Base-by-base conservation (phyloP, 2,329 filamentous ascomycete genomes). In the Xylariomycetidae sp. region DNA sequence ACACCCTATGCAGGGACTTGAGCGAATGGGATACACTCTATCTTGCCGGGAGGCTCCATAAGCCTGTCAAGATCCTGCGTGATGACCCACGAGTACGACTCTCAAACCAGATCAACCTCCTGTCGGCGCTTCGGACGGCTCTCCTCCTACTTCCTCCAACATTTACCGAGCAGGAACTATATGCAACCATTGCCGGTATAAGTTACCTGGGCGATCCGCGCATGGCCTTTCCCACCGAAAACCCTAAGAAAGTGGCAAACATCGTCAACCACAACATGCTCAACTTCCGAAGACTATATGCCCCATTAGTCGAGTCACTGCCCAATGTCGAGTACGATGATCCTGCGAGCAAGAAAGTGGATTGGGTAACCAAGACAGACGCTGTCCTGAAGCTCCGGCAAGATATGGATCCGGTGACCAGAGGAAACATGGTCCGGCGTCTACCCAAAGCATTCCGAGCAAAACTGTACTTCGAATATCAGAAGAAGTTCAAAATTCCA, bases 151-250 rank as follows among this genome's bases (percentile, higher is more conserved):
- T 98, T 1, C 89, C 89, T 0, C 76, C 81, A 1, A 68, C 74
- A 3, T 98, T 98, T 58, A 89, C 82, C 17, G 92, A 98, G 54
- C 76, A 79, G 39, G 73, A 95, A 46, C 69, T 98, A 2, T 98
- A 95, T 61, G 82, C 77, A 47, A 92, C 87, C 14, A 95, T 98
- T 40, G 84, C 92, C 1, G 83, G 85, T 15, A 82, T 98, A 45
- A 94, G 85, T 53, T 98, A 98, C 58, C 77, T 94, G 47, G 92
- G 92, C 20, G 92, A 98, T 54, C 87, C 89, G n/a, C 85, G 92
- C 43, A 98, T 98, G 92, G 70, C 79, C 2, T 72, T 95, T 25
- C 83, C 85, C 2, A 86, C 86, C 1, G 92, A 98, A 59, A 86
- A 96, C 54, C 88, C 86, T 19, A 79, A 79, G 53, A 98, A 98